phyloP scores from a whole-genome alignment of 768 basidiomycete genomes.

The Dendrothele bispora region DNA sequence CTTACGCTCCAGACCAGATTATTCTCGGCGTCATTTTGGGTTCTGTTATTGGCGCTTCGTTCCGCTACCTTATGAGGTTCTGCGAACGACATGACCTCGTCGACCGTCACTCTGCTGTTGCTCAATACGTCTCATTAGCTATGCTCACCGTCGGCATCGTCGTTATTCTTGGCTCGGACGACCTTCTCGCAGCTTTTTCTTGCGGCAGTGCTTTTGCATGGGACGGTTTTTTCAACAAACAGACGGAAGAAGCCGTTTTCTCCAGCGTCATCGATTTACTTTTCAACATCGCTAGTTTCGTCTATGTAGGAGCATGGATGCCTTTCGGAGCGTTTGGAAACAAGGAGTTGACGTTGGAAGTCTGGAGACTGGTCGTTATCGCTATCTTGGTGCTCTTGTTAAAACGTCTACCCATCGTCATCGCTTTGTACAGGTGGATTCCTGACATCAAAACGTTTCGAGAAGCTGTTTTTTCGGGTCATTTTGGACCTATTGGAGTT shows the following conservation, averaged over 20 bases:
- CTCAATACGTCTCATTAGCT: constrained; percentile 84
- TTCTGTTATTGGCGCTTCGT: constrained; percentile 67
- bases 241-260: constrained; percentile 94
- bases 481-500: constrained; percentile 88
- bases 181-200: constrained; percentile 90
- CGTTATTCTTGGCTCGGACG: constrained; percentile 86
- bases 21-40: constrained; percentile 74
- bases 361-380: constrained; percentile 86
- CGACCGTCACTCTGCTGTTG: constrained; percentile 91
- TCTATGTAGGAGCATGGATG: constrained; percentile 97
- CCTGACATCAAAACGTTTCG: constrained; percentile 94
- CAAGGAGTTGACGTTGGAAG: constrained; percentile 61
- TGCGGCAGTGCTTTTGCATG: constrained; percentile 96
- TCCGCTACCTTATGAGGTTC: constrained; percentile 91
- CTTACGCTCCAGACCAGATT: constrained; percentile 64
- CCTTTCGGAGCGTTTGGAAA: constrained; percentile 83
- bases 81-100: constrained; percentile 84
- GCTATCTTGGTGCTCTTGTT: constrained; percentile 81
- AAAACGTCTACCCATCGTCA: constrained; percentile 79
- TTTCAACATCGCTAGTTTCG: constrained; percentile 93
- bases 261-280: constrained; percentile 93
- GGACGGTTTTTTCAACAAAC: constrained; percentile 92
- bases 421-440: constrained; percentile 86
- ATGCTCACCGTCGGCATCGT: constrained; percentile 82
- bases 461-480: constrained; percentile 92